Evolutionary conservation across 345 rosid species (phyloP).

Genomic region (Combretum micranthum): DNA sequence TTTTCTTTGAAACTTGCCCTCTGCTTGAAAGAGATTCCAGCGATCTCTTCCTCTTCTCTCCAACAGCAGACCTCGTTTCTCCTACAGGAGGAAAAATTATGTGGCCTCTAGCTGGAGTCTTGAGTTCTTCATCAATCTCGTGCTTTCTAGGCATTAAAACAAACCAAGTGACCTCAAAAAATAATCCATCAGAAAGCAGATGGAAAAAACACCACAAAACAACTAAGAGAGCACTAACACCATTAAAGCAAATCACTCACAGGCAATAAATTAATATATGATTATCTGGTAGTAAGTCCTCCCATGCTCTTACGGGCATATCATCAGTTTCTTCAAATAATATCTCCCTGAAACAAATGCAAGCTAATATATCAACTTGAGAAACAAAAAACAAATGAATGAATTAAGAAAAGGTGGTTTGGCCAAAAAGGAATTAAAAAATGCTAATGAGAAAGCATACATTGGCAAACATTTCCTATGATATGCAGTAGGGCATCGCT

Average conservation of each 20-base stretch:
- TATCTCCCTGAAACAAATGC: conserved; percentile 43
- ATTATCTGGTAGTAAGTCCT: conserved; percentile 43
- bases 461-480: conserved; percentile 91
- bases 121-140: conserved; percentile 48
- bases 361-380: conserved; percentile 6
- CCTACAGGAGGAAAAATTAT: conserved; percentile 52
- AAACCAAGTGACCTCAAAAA: conserved; percentile 1
- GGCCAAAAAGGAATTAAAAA: conserved; percentile 1
- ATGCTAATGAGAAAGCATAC: conserved; percentile 22
- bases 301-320: conserved; percentile 69
- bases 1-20: conserved; percentile 28
- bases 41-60: conserved; percentile 23
- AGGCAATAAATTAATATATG: conserved; percentile 82
- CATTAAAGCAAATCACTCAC: conserved; percentile 35
- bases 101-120: conserved; percentile 76
- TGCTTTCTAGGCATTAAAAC: conserved; percentile 49
- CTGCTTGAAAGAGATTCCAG: conserved; percentile 23
- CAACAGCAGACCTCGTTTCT: conserved; percentile 21
- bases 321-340: conserved; percentile 47
- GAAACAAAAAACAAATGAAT: background rate
- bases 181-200: background rate
- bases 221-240: conserved; percentile 5
- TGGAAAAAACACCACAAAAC: background rate
- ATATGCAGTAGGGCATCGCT: conserved; percentile 88
- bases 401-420: background rate